A percentile compares a stretch with the other conserved stretches of the same genome.
Evolutionary conservation across 164 flowering plant genomes (phyloP).

Genomic region (Liquidambar formosana): DNA sequence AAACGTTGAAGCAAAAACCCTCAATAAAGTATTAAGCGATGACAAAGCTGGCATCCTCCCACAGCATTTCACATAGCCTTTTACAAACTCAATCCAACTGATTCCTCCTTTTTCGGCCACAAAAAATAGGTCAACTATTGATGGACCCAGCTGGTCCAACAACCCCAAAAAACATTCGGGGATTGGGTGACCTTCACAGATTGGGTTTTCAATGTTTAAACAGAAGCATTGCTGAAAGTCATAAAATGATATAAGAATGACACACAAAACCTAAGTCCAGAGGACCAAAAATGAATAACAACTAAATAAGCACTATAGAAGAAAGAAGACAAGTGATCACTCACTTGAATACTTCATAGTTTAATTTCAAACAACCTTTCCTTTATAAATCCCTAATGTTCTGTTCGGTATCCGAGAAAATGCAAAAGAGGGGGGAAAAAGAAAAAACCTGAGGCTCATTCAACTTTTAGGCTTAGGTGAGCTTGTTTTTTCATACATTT

Average conservation of each 20-base stretch:
- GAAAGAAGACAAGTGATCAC: background rate
- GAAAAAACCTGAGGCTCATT: background rate
- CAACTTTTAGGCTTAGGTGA: too few species aligned
- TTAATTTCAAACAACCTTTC: background rate
- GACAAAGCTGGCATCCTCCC: constrained; percentile 57
- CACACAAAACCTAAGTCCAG: background rate
- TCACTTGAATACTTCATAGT: background rate
- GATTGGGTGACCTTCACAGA: constrained; percentile 25
- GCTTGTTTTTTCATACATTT: background rate
- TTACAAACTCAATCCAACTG: constrained; percentile 73
- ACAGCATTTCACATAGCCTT: constrained; percentile 72
- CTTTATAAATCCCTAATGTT: too few species aligned
- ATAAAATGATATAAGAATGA: constrained; percentile 4
- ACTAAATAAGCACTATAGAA: background rate
- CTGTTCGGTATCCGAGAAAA: background rate
- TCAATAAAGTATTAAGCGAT: constrained; percentile 46
- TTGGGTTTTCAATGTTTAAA: constrained; percentile 27
- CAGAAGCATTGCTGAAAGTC: constrained; percentile 58
- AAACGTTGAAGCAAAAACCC: constrained; percentile 44
- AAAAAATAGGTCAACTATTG: constrained; percentile 67
- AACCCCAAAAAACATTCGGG: constrained; percentile 45
- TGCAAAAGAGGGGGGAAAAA: too few species aligned
- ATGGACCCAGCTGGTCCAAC: constrained; percentile 55
- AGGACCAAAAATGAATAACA: background rate
- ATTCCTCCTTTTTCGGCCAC: constrained; percentile 55